Base-by-base conservation (phyloP, 768 basidiomycete species). In the Artomyces pyxidatus region DNA sequence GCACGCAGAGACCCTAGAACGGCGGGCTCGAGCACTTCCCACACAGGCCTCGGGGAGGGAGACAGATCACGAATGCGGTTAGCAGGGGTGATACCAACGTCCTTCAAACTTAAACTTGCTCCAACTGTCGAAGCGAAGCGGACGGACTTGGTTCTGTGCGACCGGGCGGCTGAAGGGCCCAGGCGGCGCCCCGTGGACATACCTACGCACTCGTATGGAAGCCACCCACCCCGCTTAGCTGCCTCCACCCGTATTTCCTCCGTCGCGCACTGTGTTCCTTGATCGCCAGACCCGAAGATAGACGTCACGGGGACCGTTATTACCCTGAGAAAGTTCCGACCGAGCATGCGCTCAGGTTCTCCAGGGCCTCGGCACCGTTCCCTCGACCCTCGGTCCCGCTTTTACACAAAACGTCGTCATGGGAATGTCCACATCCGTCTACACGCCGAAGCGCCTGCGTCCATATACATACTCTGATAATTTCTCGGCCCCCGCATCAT, bases 291-390 rank as follows among this genome's bases (percentile, higher is more conserved):
- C 53, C 46, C 9, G 37, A 21, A 53, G 42, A 42, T 38, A 50
- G 48, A 56, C 55, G 55, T 56, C 55, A 54, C 52, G 53, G 45
- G 54, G 47, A 43, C n/a, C n/a, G 55, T 37, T 47, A 54, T 56
- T 45, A 49, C 40, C 44, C 42, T 49, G 43, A 8, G 37, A 48
- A 55, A 42, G 16, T 21, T 40, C 35, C 45, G 52, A 53, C 46
- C 49, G 52, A 51, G 35, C 50, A 45, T 40, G 16, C 51, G 35
- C 32, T 38, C 17, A 37, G 40, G 23, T 42, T 46, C 41, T 43
- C 50, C 52, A 41, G 49, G 39, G 22, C 40, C 22, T 23, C 35
- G 53, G 53, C 50, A 40, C 26, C 27, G 40, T 38, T 0, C 45
- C 26, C 35, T 44, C 30, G 28, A 21, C 41, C 16, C 39, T 40